Conservation (phyloP, 768 basidiomycete genomes). For the Pleurotus djamor region DNA sequence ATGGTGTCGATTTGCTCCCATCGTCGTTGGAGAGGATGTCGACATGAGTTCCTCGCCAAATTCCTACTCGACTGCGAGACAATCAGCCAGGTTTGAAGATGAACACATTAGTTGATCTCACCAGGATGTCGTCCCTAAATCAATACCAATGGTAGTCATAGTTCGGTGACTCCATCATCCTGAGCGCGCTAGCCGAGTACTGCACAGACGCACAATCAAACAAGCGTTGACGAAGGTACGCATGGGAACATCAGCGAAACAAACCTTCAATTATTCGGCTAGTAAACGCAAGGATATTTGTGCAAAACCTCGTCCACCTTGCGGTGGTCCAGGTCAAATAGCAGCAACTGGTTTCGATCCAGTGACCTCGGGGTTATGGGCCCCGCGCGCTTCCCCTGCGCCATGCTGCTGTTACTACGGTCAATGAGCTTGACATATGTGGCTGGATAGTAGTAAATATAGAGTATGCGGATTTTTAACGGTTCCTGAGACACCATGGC, state of each 20-base stretch:
- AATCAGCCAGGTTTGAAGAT: background rate
- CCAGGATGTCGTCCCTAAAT: slow-evolving; percentile 5
- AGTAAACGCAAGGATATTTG: background rate
- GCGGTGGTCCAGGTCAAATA: slow-evolving; percentile 17
- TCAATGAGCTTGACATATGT: no score
- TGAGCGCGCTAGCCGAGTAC: no score
- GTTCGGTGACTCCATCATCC: background rate
- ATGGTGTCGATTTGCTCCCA: background rate
- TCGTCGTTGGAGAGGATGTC: slow-evolving; percentile 4
- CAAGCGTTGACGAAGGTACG: background rate
- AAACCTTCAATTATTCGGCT: background rate
- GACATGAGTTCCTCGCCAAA: slow-evolving; percentile 1
- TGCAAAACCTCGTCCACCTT: background rate
- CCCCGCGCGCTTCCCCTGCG: slow-evolving; percentile 59
- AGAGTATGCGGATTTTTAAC: no score
- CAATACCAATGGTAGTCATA: slow-evolving; percentile 6
- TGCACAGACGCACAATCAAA: background rate
- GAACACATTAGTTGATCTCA: background rate
- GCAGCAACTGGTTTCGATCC: slow-evolving; percentile 66
- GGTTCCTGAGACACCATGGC: no score
- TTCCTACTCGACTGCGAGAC: background rate
- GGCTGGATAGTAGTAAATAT: no score
- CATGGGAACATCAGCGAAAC: background rate
- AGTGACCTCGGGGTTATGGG: slow-evolving; percentile 66
- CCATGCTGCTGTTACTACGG: slow-evolving; percentile 41